Base-by-base conservation (phyloP, 2,329 filamentous ascomycete species). In the Arthrobotrys pseudoclavata region DNA sequence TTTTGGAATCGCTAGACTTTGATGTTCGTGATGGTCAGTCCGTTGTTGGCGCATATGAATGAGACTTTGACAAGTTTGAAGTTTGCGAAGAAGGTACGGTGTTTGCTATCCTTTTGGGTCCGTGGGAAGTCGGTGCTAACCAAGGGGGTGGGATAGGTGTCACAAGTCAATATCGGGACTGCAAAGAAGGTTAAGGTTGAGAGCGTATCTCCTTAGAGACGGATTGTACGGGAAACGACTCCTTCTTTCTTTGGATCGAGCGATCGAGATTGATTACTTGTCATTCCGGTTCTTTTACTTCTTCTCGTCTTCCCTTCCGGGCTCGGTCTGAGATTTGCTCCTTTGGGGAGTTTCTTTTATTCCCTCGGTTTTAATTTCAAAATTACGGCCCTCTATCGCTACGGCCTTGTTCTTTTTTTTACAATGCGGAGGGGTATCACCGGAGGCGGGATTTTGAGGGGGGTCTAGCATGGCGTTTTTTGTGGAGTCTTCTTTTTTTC, bases 21-120 rank as follows among this genome's bases (percentile, higher is more conserved):
- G 81, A 99, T 99, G 96, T 97, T 99, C 84, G 93, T 98, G 83
- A 98, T 98, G 94, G 92, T 97, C 70, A 96, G 92, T 81, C 96
- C 96, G 37, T 86, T 98, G 75, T 92, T 96, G 85, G 92, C 90
- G 4, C 96, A 98, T 85, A 86, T 97, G 80, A 92, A 91, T 82
- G 96, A 99, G 86, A 97, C 94, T 2, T 86, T 97, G 83, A 97
- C 94, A 52, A 97, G 94, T 86, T 87, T 99, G 84, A 91, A 96
- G 82, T 99, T 99, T 84, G 96, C 96, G 15, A 96, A 93, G 37
- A 98, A 97, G 88, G 94, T 76, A 20, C 60, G 40, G 2, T 20
- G 7, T 31, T 47, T 63, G 31, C 13, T 22, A 37, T 34, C 15
- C 74, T 81, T 76, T 77, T 9, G 7, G 61, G 5, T 13, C n/a